Percentiles rank a stretch among this genome's conserved stretches.
phyloP scores from a whole-genome alignment of 2,329 filamentous ascomycete genomes.

The Amphichorda felina region DNA sequence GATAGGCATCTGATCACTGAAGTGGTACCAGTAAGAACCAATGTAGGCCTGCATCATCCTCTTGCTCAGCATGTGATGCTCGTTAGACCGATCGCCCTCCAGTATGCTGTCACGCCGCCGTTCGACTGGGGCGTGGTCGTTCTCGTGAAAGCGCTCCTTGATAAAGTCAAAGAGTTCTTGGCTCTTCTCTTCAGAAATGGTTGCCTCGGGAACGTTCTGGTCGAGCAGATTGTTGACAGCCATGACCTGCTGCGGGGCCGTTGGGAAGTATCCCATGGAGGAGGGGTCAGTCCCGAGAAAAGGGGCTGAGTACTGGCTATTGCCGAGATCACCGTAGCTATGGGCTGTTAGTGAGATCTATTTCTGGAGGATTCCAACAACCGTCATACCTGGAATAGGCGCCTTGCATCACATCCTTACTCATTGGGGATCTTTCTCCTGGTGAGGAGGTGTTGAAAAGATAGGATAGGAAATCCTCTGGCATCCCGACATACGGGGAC shows the following conservation, averaged over 20 bases:
- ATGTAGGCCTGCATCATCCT: conserved; percentile 96
- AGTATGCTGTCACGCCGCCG: conserved; percentile 67
- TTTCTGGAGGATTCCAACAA: not conserved
- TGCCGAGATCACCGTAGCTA: conserved; percentile 40
- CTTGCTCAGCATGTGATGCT: conserved; percentile 61
- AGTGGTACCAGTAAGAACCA: conserved; percentile 86
- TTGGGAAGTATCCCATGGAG: conserved; percentile 43
- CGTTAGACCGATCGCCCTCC: conserved; percentile 61
- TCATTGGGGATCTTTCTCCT: conserved; percentile 11
- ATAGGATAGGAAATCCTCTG: conserved; percentile 79
- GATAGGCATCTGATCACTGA: conserved; percentile 89
- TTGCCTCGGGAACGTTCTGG: conserved; percentile 64
- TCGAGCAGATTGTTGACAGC: conserved; percentile 78
- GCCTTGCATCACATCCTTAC: conserved; percentile 33
- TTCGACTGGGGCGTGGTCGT: conserved; percentile 59
- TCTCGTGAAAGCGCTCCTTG: conserved; percentile 68
- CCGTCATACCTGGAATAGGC: conserved; percentile 32
- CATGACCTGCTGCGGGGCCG: conserved; percentile 70
- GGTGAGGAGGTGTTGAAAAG: conserved; percentile 50
- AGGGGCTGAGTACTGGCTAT: conserved; percentile 26
- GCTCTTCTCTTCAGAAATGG: conserved; percentile 79
- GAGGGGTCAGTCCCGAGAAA: conserved; percentile 36
- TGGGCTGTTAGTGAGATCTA: not conserved
- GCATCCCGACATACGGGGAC: conserved; percentile 72
- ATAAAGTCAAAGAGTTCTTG: conserved; percentile 76